phyloP scores from a whole-genome alignment of 148 eudicot species.

The Talinum fruticosum region DNA sequence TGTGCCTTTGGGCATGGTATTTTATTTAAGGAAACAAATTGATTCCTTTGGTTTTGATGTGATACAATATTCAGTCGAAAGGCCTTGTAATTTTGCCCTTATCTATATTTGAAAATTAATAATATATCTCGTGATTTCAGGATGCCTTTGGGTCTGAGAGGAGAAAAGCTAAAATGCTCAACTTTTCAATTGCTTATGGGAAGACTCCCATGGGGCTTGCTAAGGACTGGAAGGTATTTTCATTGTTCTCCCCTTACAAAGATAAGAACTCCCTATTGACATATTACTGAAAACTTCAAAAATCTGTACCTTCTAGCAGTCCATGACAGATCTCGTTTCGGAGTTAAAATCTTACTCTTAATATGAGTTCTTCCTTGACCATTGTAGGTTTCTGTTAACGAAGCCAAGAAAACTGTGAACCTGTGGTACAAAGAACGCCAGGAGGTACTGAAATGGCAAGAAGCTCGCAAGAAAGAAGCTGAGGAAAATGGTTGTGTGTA shows the following conservation, averaged over 20 bases:
- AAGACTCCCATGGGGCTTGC: slow-evolving; percentile 90
- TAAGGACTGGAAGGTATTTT: slow-evolving; percentile 91
- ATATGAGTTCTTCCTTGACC: background rate
- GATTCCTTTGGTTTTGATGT: background rate
- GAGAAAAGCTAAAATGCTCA: slow-evolving; percentile 98
- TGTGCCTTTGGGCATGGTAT: background rate
- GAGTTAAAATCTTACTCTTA: background rate
- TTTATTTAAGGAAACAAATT: background rate
- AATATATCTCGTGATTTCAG: slow-evolving; percentile 34
- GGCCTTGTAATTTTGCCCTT: background rate
- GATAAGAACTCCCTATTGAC: background rate
- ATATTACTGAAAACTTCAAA: background rate
- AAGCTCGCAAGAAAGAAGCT: slow-evolving; percentile 71
- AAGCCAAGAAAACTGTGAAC: slow-evolving; percentile 84
- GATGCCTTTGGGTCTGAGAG: slow-evolving; percentile 96
- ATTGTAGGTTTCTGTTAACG: slow-evolving; percentile 70
- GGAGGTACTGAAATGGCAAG: slow-evolving; percentile 86
- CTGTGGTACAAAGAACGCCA: slow-evolving; percentile 87
- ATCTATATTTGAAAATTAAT: background rate
- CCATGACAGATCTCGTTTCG: background rate
- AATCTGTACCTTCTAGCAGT: background rate
- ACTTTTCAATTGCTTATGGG: slow-evolving; percentile 97
- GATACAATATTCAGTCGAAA: background rate
- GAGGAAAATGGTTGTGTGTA: slow-evolving; percentile 41
- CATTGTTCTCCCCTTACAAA: slow-evolving; percentile 4